Percentiles rank a stretch among this genome's conserved stretches.
These are phyloP conservation scores for Vachellia collinsii DNA, from an alignment of 306 rosid species.

Conservation along the genomic window DNA sequence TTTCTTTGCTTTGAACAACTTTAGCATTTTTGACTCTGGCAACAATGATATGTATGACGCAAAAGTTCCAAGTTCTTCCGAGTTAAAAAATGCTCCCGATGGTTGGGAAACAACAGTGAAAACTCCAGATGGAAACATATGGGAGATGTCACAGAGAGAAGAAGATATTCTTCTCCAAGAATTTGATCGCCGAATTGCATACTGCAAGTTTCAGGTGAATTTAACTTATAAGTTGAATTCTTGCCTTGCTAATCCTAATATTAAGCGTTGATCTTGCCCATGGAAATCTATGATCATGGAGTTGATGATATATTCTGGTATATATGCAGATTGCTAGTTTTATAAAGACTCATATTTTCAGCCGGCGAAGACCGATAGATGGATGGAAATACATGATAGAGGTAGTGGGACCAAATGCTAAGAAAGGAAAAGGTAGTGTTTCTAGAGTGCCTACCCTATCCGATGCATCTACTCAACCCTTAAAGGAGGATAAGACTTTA, in stretches of 20 bases:
- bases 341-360: constrained; percentile 91
- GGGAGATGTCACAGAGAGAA: constrained; percentile 98
- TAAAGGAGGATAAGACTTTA: constrained; percentile 70
- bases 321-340: constrained; percentile 89
- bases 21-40: constrained; percentile 76
- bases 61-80: constrained; percentile 54
- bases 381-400: constrained; percentile 99
- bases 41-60: constrained; percentile 60
- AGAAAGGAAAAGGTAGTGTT: constrained; percentile 89
- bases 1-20: constrained; percentile 31
- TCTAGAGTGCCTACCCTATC: constrained; percentile 81
- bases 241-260: constrained; percentile 15
- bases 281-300: constrained; percentile 1
- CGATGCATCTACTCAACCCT: constrained; percentile 89
- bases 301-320: not conserved
- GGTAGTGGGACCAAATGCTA: constrained; percentile 93
- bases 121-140: constrained; percentile 72
- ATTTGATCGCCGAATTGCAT: constrained; percentile 90
- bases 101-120: constrained; percentile 95
- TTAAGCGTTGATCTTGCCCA: constrained; percentile 2
- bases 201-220: constrained; percentile 89
- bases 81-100: constrained; percentile 83
- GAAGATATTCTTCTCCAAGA: constrained; percentile 95
- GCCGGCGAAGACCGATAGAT: constrained; percentile 90
- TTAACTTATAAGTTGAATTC: not conserved